These are phyloP conservation scores for Leccinum solheimii DNA, from an alignment of 1,284 basidiomycete species.

Conservation along the genomic window DNA sequence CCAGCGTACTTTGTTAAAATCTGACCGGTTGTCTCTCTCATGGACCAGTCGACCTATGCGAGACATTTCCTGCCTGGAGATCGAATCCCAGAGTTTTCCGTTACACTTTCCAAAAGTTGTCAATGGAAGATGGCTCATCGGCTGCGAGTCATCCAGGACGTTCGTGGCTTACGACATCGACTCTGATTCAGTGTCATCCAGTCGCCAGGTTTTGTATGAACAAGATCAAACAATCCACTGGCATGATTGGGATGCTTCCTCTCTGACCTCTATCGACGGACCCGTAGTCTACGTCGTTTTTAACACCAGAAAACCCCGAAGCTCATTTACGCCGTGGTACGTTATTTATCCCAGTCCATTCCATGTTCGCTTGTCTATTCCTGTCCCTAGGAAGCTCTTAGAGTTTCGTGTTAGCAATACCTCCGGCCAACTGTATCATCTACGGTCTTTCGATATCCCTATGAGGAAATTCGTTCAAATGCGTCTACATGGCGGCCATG, in stretches of 20 bases:
- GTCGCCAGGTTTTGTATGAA: neutral
- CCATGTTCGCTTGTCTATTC: neutral
- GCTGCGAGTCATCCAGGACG: neutral
- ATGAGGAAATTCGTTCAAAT: neutral
- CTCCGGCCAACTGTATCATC: neutral
- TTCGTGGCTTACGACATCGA: neutral
- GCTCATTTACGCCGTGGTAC: neutral
- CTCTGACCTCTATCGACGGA: neutral
- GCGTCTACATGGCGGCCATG: neutral
- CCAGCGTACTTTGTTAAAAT: neutral
- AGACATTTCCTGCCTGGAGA: neutral
- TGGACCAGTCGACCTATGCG: neutral
- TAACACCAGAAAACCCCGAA: neutral
- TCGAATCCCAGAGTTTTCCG: neutral
- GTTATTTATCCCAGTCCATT: neutral
- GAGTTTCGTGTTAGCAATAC: neutral
- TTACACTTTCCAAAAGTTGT: neutral
- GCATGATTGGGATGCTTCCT: neutral
- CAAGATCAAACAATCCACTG: neutral
- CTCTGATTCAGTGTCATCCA: neutral
- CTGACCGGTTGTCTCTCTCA: neutral
- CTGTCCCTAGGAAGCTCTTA: neutral
- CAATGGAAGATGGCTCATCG: conserved; percentile 1
- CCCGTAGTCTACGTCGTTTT: neutral
- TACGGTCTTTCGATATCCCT: neutral